phyloP scores from a whole-genome alignment of 441 rosid genomes.

The Hura crepitans region DNA sequence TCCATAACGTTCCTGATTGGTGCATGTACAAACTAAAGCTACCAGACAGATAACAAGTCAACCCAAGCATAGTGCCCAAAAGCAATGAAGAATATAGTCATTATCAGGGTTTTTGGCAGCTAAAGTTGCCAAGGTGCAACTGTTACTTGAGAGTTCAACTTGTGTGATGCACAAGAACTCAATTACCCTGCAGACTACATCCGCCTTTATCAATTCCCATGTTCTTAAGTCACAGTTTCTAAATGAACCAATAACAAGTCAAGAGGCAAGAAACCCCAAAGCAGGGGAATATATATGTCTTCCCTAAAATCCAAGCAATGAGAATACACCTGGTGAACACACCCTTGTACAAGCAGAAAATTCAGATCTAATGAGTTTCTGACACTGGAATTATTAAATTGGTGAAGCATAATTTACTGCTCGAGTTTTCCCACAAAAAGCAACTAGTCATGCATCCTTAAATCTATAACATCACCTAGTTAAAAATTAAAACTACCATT shows the following conservation, averaged over 20 bases:
- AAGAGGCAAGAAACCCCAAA: neutral
- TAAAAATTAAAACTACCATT: neutral
- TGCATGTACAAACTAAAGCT: neutral
- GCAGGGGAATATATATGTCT: neutral
- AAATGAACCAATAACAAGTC: neutral
- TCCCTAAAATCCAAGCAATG: neutral
- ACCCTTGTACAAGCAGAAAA: neutral
- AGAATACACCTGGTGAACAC: neutral
- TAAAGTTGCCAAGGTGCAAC: neutral
- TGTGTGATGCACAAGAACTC: neutral
- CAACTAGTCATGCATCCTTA: neutral
- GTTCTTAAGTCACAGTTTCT: neutral
- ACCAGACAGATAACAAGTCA: neutral
- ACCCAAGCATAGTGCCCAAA: neutral
- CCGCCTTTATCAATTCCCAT: neutral
- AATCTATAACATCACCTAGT: neutral
- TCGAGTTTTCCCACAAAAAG: neutral
- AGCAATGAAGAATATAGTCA: neutral
- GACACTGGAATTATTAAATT: neutral
- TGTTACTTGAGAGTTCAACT: neutral
- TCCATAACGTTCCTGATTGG: neutral
- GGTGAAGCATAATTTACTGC: neutral
- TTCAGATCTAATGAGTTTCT: neutral
- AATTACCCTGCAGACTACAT: neutral
- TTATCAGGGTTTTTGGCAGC: neutral